These are phyloP conservation scores for Pneumocystis canis DNA, from an alignment of 1,139 yeast genomes.

Conservation along the genomic window DNA sequence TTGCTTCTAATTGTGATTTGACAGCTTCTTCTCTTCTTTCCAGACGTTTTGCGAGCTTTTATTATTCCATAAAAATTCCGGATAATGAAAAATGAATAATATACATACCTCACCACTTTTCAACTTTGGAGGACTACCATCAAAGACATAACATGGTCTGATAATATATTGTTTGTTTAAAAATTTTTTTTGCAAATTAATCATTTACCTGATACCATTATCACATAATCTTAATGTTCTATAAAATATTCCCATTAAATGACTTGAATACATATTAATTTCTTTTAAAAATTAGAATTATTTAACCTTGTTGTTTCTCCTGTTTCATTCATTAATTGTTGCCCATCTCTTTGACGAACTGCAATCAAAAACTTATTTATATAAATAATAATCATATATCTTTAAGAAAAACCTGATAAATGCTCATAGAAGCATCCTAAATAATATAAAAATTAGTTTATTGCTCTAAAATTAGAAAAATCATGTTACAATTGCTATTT, in stretches of 20 bases:
- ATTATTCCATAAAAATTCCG: not conserved
- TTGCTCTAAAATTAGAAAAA: not conserved
- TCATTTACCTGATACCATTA: conserved; percentile 46
- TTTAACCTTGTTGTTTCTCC: conserved; percentile 74
- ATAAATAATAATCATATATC: too few relatives aligned
- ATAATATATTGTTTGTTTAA: not conserved
- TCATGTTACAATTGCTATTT: conserved; percentile 59
- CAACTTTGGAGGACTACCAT: conserved; percentile 85
- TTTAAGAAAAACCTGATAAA: conserved; percentile 13
- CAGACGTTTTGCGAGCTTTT: conserved; percentile 47
- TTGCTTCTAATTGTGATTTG: conserved; percentile 55
- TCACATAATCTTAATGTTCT: conserved; percentile 80
- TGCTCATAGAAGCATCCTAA: conserved; percentile 27
- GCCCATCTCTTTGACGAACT: conserved; percentile 94
- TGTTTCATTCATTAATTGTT: conserved; percentile 66
- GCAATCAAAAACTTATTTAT: conserved; percentile 88
- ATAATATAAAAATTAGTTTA: not conserved
- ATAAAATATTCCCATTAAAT: conserved; percentile 88
- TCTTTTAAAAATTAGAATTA: not conserved
- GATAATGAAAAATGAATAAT: too few relatives aligned
- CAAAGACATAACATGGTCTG: conserved; percentile 87
- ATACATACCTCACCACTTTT: conserved; percentile 67
- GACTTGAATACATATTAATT: conserved; percentile 24
- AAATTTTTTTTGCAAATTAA: not conserved
- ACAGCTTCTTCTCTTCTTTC: conserved; percentile 70